Evolutionary conservation across 306 rosid genomes (phyloP), one percentile per base, ranked within the genome.

Genomic region (Geum urbanum): DNA sequence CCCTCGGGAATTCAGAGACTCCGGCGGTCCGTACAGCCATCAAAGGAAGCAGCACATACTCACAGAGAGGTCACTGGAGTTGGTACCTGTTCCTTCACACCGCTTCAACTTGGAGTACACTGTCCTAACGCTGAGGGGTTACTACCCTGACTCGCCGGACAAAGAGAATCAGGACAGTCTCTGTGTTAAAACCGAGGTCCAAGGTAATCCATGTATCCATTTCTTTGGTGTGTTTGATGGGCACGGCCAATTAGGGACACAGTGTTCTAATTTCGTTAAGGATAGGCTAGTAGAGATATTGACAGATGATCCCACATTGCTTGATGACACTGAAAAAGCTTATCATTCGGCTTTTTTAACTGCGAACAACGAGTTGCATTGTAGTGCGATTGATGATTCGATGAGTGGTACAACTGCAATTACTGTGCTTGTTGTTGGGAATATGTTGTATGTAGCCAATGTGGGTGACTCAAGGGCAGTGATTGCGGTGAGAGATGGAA

Each of bases 171-270:
- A 95, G 58, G 99, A 95, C 62, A 78, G 91, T 72, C 86, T 75
- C 77, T 83, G 95, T 80, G 71, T 95, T 56, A 89, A 72, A 76
- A 91, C 87, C 18, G 84, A 86, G 53, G 72, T 95, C 67, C 91
- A 80, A 88, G 97, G 95, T 76, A 82, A 91, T 68, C 91, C 86
- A 11, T 86, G 69, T 81, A 41, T 73, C 59, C 99, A 95, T 79
- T 91, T 95, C 85, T 91, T 95, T 73, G 97, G 97, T 74, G 97
- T 95, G 37, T 95, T 72, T 77, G 99, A 95, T 75, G 99, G 99
- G 56, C 99, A 95, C 24, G 99, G 99, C 35, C 85, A 83, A 81
- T 87, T 76, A 54, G 99, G 99, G 35, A 62, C 83, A 7, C 82
- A 76, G 68, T 95, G 99, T 79, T 83, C 99, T 3, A 89, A 84